Conservation (phyloP, 345 rosid genomes). For the Linum lewisii region DNA sequence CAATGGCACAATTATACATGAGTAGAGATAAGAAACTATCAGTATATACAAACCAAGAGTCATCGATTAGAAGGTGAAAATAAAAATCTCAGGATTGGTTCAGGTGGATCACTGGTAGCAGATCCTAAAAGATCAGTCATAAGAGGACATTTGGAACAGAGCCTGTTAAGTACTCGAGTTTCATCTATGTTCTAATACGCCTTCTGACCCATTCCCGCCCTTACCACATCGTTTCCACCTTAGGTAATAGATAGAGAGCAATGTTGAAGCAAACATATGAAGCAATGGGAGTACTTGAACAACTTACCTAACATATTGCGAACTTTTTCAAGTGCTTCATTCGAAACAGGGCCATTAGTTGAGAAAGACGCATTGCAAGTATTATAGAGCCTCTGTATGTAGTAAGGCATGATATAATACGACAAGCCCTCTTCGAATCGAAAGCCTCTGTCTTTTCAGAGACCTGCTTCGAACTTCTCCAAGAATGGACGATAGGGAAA, state of each 20-base stretch:
- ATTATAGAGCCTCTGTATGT: slow-evolving; percentile 64
- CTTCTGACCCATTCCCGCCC: background rate
- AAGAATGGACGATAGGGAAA: background rate
- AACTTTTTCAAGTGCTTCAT: slow-evolving; percentile 66
- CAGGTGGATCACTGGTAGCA: background rate
- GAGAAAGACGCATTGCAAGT: slow-evolving; percentile 67
- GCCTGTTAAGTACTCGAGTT: background rate
- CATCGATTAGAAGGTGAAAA: background rate
- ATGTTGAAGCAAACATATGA: background rate
- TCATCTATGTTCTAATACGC: background rate
- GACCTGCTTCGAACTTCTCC: background rate
- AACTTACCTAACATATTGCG: slow-evolving; percentile 60
- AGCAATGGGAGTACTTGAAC: background rate
- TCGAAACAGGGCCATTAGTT: slow-evolving; percentile 54
- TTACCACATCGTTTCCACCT: background rate
- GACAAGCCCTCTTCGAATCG: background rate
- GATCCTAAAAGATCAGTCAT: background rate
- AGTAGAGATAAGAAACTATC: no score
- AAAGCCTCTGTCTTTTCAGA: background rate
- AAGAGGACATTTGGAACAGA: background rate
- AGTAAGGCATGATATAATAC: slow-evolving; percentile 5
- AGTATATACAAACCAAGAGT: background rate
- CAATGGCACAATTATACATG: no score
- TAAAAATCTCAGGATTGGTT: background rate
- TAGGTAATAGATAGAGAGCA: background rate